Conservation (phyloP, 768 basidiomycete genomes). For the Leccinum olivaceopallidum region DNA sequence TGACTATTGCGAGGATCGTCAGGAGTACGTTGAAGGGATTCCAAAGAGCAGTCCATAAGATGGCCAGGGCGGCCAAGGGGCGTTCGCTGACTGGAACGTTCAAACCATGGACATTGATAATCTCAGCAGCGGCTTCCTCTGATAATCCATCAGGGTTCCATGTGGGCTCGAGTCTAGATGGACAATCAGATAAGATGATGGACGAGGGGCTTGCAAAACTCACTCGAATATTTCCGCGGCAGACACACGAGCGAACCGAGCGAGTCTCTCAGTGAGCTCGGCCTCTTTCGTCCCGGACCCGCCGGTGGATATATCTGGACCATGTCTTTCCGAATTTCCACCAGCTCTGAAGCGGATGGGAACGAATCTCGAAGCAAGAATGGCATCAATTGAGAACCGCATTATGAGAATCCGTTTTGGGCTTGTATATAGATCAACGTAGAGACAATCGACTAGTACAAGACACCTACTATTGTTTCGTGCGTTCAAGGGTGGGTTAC, state of each 20-base stretch:
- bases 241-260: constrained; percentile 28
- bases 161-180: constrained; percentile 25
- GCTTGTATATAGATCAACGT: constrained; percentile 15
- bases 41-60: constrained; percentile 35
- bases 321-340: constrained; percentile 19
- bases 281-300: constrained; percentile 19
- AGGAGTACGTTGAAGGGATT: constrained; percentile 38
- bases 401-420: constrained; percentile 19
- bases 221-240: constrained; percentile 27
- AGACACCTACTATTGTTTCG: constrained; percentile 17
- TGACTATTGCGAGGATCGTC: constrained; percentile 32
- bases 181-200: neutral
- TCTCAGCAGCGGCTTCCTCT: constrained; percentile 19
- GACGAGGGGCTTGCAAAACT: neutral
- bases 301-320: constrained; percentile 24
- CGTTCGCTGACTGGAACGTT: constrained; percentile 34
- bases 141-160: constrained; percentile 28
- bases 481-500: constrained; percentile 33
- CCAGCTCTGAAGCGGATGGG: constrained; percentile 24
- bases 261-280: constrained; percentile 24
- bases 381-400: constrained; percentile 20
- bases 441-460: neutral
- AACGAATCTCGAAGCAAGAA: constrained; percentile 24
- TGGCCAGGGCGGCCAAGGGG: constrained; percentile 28
- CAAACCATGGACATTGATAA: constrained; percentile 25